A percentile compares a stretch with the other conserved stretches of the same genome.
Conservation (phyloP, 164 flowering plant species). For the Nymphaea thermarum region DNA sequence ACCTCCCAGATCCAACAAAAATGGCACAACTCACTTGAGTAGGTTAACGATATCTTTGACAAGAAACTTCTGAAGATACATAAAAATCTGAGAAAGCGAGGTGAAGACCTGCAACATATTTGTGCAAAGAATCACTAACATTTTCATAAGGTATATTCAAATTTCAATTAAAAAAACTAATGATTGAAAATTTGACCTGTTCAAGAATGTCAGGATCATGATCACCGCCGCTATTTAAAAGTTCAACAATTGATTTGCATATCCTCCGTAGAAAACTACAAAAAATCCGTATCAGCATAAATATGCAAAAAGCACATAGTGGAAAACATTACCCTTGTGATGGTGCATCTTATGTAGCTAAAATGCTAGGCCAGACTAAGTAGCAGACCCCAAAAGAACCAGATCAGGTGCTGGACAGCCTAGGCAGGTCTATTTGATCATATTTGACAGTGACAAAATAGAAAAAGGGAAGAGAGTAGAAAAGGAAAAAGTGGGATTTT, state of each 20-base stretch:
- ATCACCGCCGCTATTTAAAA: constrained; percentile 80
- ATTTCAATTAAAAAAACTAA: neutral
- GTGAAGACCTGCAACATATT: constrained; percentile 62
- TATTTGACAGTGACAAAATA: no score
- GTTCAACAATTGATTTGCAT: constrained; percentile 31
- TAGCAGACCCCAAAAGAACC: no score
- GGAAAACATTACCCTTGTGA: no score
- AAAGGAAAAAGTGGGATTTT: neutral
- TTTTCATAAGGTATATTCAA: neutral
- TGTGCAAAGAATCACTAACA: constrained; percentile 4
- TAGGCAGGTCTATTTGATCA: no score
- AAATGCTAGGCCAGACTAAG: no score
- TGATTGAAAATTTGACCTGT: constrained; percentile 35
- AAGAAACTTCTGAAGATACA: constrained; percentile 76
- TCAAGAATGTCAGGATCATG: constrained; percentile 83
- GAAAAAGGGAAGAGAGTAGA: neutral
- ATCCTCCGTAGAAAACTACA: constrained; percentile 55
- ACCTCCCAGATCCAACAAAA: neutral
- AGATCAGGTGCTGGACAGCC: no score
- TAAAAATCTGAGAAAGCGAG: constrained; percentile 71
- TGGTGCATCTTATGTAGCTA: no score
- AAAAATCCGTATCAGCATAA: constrained; percentile 6
- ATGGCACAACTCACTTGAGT: constrained; percentile 52
- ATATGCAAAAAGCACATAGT: neutral
- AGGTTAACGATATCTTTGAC: constrained; percentile 28